phyloP scores from a whole-genome alignment of 257 asterid species.

The Ilex aquifolium region DNA sequence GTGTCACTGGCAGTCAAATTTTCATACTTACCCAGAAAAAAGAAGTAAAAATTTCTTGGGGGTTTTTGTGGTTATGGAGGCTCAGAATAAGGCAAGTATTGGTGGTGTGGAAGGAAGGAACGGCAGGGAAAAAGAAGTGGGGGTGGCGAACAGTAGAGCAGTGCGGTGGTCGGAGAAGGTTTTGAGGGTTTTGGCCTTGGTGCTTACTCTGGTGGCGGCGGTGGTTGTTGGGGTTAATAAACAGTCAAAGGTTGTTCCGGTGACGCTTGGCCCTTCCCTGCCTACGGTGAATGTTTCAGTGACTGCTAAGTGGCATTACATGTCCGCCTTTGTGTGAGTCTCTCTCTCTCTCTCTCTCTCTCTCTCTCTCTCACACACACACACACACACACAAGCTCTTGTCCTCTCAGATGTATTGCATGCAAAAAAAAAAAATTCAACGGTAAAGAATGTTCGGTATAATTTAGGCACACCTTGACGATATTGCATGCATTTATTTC shows the following conservation, averaged over 20 bases:
- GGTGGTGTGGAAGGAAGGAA: not conserved
- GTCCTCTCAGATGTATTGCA: no score
- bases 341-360: slow-evolving; percentile 1
- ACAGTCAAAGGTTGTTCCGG: slow-evolving; percentile 21
- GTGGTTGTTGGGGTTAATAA: slow-evolving; percentile 33
- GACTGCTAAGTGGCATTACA: slow-evolving; percentile 41
- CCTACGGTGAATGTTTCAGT: slow-evolving; percentile 37
- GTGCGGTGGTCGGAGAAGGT: not conserved
- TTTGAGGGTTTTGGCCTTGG: slow-evolving; percentile 8
- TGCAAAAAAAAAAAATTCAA: no score
- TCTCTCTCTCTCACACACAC: not conserved
- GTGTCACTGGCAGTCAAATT: no score
- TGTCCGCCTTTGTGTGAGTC: slow-evolving; percentile 52
- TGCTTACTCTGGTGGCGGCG: slow-evolving; percentile 33
- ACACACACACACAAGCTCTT: no score
- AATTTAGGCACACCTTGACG: no score
- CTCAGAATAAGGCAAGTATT: not conserved
- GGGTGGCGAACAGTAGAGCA: not conserved
- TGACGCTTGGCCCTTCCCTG: slow-evolving; percentile 21
- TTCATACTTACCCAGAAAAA: no score
- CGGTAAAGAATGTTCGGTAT: no score
- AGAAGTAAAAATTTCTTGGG: no score
- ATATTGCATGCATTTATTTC: no score
- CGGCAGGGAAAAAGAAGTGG: not conserved
- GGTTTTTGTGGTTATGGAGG: not conserved